Percentiles rank a stretch among this genome's conserved stretches.
phyloP scores from a whole-genome alignment of 106 monocot genomes.

The Apostasia shenzhenica region DNA sequence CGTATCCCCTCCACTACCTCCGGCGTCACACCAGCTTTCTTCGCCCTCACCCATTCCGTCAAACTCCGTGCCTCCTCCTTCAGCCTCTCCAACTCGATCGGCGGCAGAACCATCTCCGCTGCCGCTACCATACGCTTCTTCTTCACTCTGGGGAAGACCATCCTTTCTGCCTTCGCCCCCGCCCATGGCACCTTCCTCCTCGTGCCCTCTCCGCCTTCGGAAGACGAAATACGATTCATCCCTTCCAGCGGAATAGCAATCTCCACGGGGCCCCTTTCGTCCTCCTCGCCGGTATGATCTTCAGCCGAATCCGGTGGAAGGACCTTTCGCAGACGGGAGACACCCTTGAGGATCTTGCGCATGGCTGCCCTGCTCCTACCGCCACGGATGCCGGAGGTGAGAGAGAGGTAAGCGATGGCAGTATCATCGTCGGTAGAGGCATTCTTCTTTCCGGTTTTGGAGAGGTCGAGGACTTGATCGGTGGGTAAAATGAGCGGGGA shows the following conservation, averaged over 20 bases:
- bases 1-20: slow-evolving; percentile 64
- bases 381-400: slow-evolving; percentile 45
- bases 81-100: slow-evolving; percentile 34
- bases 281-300: neutral
- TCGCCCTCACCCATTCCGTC: slow-evolving; percentile 64
- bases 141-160: slow-evolving; percentile 59
- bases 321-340: slow-evolving; percentile 35
- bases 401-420: slow-evolving; percentile 2
- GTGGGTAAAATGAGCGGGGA: slow-evolving; percentile 37
- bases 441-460: slow-evolving; percentile 11
- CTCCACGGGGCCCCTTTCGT: neutral
- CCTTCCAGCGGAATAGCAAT: neutral
- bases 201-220: slow-evolving; percentile 1
- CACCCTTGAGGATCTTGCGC: slow-evolving; percentile 39
- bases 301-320: neutral
- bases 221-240: neutral
- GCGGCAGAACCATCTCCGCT: slow-evolving; percentile 50
- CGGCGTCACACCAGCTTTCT: slow-evolving; percentile 77
- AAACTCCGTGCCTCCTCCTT: slow-evolving; percentile 40
- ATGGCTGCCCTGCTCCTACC: slow-evolving; percentile 52
- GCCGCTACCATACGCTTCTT: slow-evolving; percentile 41
- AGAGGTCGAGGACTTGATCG: slow-evolving; percentile 25
- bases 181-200: slow-evolving; percentile 42
- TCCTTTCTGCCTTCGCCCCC: slow-evolving; percentile 19
- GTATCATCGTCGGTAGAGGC: neutral